phyloP scores from a whole-genome alignment of 2,329 filamentous ascomycete genomes.

The Aspergillus udagawae region DNA sequence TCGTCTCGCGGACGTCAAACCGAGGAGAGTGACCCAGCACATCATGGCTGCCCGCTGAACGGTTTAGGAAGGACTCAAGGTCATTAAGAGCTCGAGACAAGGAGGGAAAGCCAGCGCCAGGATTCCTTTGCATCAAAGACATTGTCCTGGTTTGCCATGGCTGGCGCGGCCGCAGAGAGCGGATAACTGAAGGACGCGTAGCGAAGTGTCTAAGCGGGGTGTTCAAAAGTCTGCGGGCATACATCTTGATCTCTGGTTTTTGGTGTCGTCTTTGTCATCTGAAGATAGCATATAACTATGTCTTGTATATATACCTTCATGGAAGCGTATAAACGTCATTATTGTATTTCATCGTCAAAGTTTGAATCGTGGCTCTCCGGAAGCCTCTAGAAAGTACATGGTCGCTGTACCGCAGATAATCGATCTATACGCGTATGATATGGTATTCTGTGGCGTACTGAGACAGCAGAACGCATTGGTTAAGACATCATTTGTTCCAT shows the following conservation, averaged over 20 bases:
- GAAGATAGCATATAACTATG: too few relatives aligned
- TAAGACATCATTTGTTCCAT: too few relatives aligned
- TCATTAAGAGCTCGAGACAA: not conserved
- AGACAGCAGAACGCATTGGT: too few relatives aligned
- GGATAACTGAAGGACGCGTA: not conserved
- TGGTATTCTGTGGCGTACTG: too few relatives aligned
- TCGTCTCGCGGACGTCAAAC: conserved; percentile 46
- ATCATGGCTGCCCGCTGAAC: not conserved
- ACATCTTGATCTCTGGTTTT: not conserved
- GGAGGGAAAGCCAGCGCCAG: not conserved
- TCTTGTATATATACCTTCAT: too few relatives aligned
- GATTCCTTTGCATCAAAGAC: not conserved
- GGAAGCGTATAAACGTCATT: too few relatives aligned
- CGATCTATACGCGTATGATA: too few relatives aligned
- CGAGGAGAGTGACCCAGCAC: conserved; percentile 22
- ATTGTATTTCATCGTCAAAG: too few relatives aligned
- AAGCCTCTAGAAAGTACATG: too few relatives aligned
- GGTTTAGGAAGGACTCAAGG: not conserved
- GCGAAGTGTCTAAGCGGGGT: not conserved
- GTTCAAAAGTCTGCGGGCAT: not conserved
- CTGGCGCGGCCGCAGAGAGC: not conserved
- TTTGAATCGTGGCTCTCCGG: too few relatives aligned
- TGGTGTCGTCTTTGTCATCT: too few relatives aligned
- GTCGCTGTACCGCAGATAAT: too few relatives aligned
- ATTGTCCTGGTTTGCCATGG: not conserved